Base-by-base conservation (phyloP, 345 rosid genomes). In the Eucalyptus sp. region DNA sequence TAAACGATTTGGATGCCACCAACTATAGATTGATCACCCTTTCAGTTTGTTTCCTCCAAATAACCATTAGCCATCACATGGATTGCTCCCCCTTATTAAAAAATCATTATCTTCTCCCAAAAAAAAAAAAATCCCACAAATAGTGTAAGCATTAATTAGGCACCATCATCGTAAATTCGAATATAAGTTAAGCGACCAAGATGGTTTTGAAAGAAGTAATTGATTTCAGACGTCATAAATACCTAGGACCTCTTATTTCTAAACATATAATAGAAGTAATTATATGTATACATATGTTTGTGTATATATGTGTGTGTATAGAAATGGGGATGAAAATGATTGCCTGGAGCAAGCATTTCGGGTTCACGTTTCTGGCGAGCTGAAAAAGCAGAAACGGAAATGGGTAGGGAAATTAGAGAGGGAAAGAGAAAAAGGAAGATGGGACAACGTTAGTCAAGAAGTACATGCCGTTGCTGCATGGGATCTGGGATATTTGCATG, bases 221-320 rank as follows among this genome's bases (percentile, higher is more conserved):
- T 56, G 62, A 56, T 56, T 56, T 56, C 62, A 20, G 62, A 8
- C 12, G 29, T 56, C 62, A 56, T 56, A 56, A 56, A 56, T 56
- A 22, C 62, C 29, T 22, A 56, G 27, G 29, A 56, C 62, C 62
- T 56, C 27, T 56, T 56, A 20, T 56, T 56, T 56, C 27, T 56
- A 20, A 56, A 56, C 29, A 56, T 56, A 56, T 22, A 56, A 56
- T 2, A 22, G 29, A 56, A 20, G 62, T 8, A 56, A 52, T 52
- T 18, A 18, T 18, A 52, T 52, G 17, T 17, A 50, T 51, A 6
- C 3, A 16, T 7, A 6, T 50, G 17, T 15, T 3, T 50, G 7
- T 15, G 7, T 0, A 2, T 50, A 2, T 18, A 2, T 52, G 24
- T 49, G 50, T 18, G 1, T 52, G 10, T 52, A 3, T 52, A 18